phyloP scores from a whole-genome alignment of 192 early-diverging fungal genomes.

The Entomortierella beljakovae region DNA sequence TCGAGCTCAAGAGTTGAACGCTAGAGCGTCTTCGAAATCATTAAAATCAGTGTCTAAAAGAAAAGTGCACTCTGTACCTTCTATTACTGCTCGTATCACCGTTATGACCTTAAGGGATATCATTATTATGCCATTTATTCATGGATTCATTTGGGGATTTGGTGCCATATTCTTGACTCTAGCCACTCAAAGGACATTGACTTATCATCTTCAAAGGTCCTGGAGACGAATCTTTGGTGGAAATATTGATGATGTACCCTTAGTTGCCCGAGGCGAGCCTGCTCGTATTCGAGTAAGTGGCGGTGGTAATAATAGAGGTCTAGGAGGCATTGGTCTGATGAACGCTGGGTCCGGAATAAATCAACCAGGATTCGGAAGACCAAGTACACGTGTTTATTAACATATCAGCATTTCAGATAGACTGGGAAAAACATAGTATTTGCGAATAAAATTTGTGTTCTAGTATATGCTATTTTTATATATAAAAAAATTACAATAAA shows the following conservation, averaged over 20 bases:
- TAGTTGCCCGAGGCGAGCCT: slow-evolving; percentile 20
- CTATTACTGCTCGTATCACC: slow-evolving; percentile 21
- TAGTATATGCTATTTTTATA: neutral
- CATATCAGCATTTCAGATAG: neutral
- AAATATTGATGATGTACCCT: neutral
- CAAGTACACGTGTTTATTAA: slow-evolving; percentile 11
- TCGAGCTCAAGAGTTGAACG: neutral
- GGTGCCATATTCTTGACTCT: slow-evolving; percentile 38
- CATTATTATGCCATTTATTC: slow-evolving; percentile 51
- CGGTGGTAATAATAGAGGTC: neutral
- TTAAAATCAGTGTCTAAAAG: neutral
- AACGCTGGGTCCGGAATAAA: slow-evolving; percentile 8
- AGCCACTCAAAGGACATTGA: slow-evolving; percentile 25
- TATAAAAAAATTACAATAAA: neutral
- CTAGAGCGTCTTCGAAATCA: neutral
- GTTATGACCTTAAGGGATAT: slow-evolving; percentile 49
- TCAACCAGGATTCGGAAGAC: slow-evolving; percentile 14
- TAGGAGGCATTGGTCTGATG: slow-evolving; percentile 20
- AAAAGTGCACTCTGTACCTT: slow-evolving; percentile 16
- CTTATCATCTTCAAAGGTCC: slow-evolving; percentile 13
- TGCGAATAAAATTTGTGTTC: neutral
- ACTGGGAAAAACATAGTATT: neutral
- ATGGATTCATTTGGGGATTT: slow-evolving; percentile 54
- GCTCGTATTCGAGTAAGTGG: slow-evolving; percentile 22
- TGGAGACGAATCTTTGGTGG: slow-evolving; percentile 31